phyloP scores from a whole-genome alignment of 768 basidiomycete species.

The Rhodocollybia butyracea region DNA sequence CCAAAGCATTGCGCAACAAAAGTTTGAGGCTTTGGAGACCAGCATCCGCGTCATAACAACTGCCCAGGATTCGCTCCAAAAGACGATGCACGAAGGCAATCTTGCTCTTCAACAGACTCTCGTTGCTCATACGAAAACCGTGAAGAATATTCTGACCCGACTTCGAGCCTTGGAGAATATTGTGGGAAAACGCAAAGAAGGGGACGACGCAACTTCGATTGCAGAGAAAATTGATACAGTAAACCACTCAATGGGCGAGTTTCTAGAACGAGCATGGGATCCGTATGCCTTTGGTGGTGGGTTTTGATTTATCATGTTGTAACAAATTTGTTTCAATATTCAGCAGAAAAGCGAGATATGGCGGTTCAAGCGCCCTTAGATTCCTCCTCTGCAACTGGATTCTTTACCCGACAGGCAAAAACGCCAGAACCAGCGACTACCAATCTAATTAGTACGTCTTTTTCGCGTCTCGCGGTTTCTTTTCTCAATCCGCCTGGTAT shows the following conservation, averaged over 20 bases:
- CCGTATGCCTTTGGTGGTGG: slow-evolving; percentile 1
- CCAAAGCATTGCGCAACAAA: too few species aligned
- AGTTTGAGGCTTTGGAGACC: background rate
- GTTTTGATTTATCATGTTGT: background rate
- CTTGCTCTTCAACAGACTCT: background rate
- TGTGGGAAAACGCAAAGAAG: background rate
- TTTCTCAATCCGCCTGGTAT: background rate
- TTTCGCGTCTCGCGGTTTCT: background rate
- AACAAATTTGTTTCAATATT: too few species aligned
- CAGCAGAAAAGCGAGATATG: background rate
- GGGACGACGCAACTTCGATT: background rate
- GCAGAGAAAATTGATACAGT: background rate
- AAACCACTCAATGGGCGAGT: background rate
- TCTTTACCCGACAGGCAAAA: background rate
- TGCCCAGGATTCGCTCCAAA: background rate
- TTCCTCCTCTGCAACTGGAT: too few species aligned
- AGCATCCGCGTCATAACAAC: background rate
- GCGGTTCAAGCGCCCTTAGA: background rate
- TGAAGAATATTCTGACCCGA: background rate
- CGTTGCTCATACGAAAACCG: background rate
- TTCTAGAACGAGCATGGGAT: background rate
- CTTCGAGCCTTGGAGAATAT: background rate
- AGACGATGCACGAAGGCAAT: background rate
- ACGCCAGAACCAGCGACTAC: background rate
- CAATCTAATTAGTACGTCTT: background rate